These are phyloP conservation scores for Starmerella asiatica DNA, from an alignment of 805 yeast species.

Conservation along the genomic window DNA sequence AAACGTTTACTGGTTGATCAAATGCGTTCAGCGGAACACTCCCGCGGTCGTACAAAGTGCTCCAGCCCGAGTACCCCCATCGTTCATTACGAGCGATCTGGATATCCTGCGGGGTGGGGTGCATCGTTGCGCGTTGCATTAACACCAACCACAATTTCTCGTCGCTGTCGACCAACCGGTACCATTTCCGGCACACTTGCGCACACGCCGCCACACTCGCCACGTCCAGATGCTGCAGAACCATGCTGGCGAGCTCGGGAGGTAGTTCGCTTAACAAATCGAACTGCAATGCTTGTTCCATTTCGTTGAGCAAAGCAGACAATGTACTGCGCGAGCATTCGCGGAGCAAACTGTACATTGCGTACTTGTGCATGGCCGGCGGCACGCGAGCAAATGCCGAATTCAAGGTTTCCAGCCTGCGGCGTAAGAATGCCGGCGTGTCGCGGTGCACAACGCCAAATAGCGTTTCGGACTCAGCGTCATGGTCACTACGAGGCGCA, in stretches of 20 bases:
- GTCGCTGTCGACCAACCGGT: conserved; percentile 43
- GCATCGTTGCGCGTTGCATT: conserved; percentile 47
- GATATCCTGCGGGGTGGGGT: conserved; percentile 36
- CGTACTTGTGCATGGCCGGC: conserved; percentile 36
- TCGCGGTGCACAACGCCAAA: neutral
- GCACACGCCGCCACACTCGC: conserved; percentile 47
- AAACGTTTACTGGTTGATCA: conserved; percentile 26
- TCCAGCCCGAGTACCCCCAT: conserved; percentile 28
- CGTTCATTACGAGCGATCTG: conserved; percentile 27
- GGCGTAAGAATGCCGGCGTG: too few relatives aligned
- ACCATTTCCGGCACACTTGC: conserved; percentile 60
- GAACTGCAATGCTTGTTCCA: conserved; percentile 47
- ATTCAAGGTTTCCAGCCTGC: conserved; percentile 4
- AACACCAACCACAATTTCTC: conserved; percentile 58
- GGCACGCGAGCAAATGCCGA: conserved; percentile 30
- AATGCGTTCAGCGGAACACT: conserved; percentile 17
- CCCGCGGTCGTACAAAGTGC: conserved; percentile 7
- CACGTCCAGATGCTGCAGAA: conserved; percentile 52
- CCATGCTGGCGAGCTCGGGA: conserved; percentile 51
- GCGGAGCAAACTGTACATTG: conserved; percentile 42
- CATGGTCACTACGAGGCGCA: neutral
- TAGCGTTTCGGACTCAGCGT: neutral
- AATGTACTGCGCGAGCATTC: conserved; percentile 47
- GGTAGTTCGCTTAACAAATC: conserved; percentile 67
- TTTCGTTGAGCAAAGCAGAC: conserved; percentile 41